Evolutionary conservation across 2,329 filamentous ascomycete species (phyloP), one percentile per base, ranked within the genome.

Genomic region (Grosmannia penicillata): DNA sequence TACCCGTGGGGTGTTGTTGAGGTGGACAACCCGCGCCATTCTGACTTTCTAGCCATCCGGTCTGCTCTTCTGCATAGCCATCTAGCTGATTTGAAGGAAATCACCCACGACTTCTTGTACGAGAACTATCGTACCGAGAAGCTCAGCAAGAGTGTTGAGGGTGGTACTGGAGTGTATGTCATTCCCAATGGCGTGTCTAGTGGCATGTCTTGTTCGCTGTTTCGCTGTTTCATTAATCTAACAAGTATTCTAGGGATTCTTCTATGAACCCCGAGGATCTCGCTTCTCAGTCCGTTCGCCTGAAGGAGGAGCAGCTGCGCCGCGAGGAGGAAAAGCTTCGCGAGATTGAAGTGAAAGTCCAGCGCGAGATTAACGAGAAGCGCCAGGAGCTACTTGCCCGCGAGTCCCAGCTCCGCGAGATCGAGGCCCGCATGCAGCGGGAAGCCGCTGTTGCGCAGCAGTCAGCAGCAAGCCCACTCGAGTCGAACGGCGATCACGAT

Each of bases 111-210:
- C 63, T 98, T 98, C 79, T 70, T 98, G 48, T 98, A 98, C 67
- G 91, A 98, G 62, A 98, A 98, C 68, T 98, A 98, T 75, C 86
- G 91, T 85, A 98, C 91, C 56, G 91, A 98, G 82, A 96, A 96
- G 72, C 82, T 98, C 53, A 93, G 84, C 70, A 98, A 96, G 84
- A 95, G 86, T 59, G 91, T 98, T 51, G 87, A 95, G 57, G 84
- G 84, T 60, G 82, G 83, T 64, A 72, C 77, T 63, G 75, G 77
- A 74, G 76, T 77, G 86, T 94, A 82, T 52, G 86, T 85, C 43
- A 45, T 41, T 37, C 31, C 33, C n/a, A n/a, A n/a, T n/a, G n/a
- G n/a, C n/a, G n/a, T n/a, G n/a, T n/a, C n/a, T n/a, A n/a, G n/a
- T n/a, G n/a, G n/a, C n/a, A 34, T 11, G 24, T 18, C 37, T 30